These are phyloP conservation scores for Aegilops sharonensis DNA, from an alignment of 176 grass and related monocot species.

Conservation along the genomic window DNA sequence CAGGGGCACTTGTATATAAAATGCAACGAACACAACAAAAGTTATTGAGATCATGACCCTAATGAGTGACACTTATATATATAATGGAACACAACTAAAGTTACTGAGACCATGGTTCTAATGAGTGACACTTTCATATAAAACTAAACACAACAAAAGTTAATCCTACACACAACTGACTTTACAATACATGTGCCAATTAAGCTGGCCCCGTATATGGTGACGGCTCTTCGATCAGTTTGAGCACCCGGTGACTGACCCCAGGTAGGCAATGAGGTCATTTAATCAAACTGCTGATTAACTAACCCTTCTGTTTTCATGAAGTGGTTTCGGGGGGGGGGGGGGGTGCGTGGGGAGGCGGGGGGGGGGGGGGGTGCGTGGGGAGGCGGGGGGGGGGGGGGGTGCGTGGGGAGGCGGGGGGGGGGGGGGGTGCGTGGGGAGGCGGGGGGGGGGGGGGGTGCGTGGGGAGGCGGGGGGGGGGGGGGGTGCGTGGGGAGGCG, in stretches of 20 bases:
- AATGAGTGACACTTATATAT: background rate
- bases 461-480: no score
- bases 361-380: no score
- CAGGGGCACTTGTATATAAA: background rate
- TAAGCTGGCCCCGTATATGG: background rate
- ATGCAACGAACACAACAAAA: background rate
- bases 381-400: no score
- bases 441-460: no score
- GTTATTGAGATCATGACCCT: background rate
- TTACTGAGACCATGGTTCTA: background rate
- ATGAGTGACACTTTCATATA: background rate
- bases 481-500: no score
- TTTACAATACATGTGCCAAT: background rate
- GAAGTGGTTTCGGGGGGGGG: no score
- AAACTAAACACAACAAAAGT: background rate
- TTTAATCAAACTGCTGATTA: background rate
- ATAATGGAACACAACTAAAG: background rate
- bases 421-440: no score
- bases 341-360: no score
- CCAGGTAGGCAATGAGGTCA: background rate
- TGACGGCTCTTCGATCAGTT: background rate
- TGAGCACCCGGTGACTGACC: background rate
- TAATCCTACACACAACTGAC: background rate
- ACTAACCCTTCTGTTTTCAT: no score
- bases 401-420: no score